Evolutionary conservation across 2,329 filamentous ascomycete genomes (phyloP), one percentile per base, ranked within the genome.

Genomic region (Hortaea werneckii): DNA sequence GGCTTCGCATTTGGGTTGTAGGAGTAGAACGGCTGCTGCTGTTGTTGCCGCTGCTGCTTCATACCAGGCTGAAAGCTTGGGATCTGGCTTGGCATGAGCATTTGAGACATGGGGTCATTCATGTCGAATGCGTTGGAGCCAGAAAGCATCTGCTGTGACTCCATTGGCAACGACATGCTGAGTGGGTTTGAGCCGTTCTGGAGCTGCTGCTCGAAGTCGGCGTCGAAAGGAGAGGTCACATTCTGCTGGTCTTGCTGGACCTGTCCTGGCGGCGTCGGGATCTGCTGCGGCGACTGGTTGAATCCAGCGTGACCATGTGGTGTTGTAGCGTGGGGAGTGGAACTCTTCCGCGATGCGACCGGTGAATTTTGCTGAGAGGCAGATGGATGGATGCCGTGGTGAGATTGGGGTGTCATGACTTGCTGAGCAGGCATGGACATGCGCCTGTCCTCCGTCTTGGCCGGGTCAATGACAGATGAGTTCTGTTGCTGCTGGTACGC

Each of bases 111-210:
- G 20, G 41, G 42, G 20, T 37, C 42, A 11, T 42, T 44, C 37
- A 38, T 10, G 11, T 44, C 35, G 26, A 48, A 41, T 9, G 30
- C 20, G 2, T 43, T 28, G 10, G 29, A 41, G 3, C 28, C 43
- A 11, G 30, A 38, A 9, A 79, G 62, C 12, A 79, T 62, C 55
- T 75, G 72, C 57, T 78, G 75, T 1, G 73, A 67, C 52, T 79
- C 72, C 4, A 69, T 59, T 20, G 76, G 74, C 20, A 79, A 60
- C 3, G 69, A 64, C 37, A 71, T 68, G 2, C 71, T 72, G 44
- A 78, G 64, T 7, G 73, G 72, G 57, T 41, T 56, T 58, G 34
- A 47, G 28, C 44, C 49, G 42, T 44, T 43, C 34, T 49, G 37
- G 35, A 47, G 34, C 32, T 44, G 38, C 13, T 46, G 47, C 4